Evolutionary conservation across 1,284 basidiomycete genomes (phyloP).

Genomic region (Cryptococcus amylolentus): DNA sequence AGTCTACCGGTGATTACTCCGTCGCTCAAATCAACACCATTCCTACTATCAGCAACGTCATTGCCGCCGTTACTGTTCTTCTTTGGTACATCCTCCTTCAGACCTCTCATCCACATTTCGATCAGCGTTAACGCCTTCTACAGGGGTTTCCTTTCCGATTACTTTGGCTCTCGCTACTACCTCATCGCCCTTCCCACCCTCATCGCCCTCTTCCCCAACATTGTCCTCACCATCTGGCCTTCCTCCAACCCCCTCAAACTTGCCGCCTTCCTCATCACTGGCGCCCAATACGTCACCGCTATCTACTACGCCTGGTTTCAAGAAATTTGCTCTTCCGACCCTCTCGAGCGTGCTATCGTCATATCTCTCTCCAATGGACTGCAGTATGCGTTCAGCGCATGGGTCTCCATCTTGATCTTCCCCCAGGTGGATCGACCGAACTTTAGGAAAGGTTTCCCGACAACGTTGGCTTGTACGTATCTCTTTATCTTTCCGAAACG

Average conservation of each 20-base stretch:
- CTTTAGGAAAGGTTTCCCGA: conserved; percentile 9
- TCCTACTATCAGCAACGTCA: conserved; percentile 7
- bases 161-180: not conserved
- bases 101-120: not conserved
- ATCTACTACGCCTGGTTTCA: conserved; percentile 7
- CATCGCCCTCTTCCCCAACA: not conserved
- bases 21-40: conserved; percentile 8
- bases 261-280: conserved; percentile 3
- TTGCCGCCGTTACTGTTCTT: not conserved
- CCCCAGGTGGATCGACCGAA: conserved; percentile 6
- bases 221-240: conserved; percentile 8
- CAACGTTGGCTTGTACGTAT: conserved; percentile 7
- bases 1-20: not conserved
- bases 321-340: conserved; percentile 9
- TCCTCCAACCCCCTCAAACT: not conserved
- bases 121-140: not conserved
- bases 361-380: not conserved
- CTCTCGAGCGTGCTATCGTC: conserved; percentile 3
- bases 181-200: not conserved
- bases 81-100: not conserved
- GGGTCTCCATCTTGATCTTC: conserved; percentile 11
- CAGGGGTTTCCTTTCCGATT: not conserved
- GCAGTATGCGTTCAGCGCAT: conserved; percentile 8
- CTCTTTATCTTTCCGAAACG: not conserved
- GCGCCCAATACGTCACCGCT: conserved; percentile 1